A percentile compares a stretch with the other conserved stretches of the same genome.
phyloP scores from a whole-genome alignment of 768 basidiomycete species.

The Arthromyces matolae region DNA sequence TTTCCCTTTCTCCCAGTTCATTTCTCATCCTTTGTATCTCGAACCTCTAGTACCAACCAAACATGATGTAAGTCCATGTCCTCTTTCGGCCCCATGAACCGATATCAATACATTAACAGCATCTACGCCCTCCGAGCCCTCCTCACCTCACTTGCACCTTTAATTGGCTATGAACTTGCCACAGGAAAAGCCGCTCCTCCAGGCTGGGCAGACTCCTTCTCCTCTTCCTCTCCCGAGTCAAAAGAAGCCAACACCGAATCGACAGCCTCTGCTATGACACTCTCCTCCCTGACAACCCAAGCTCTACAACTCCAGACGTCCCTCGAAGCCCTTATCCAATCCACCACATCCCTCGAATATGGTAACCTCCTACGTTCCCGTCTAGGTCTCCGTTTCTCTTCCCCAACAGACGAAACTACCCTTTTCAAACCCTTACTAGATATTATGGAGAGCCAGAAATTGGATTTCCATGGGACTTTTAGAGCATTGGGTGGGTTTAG shows the following conservation, averaged over 20 bases:
- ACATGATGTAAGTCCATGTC: conserved; percentile 60
- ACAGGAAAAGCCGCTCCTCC: conserved; percentile 44
- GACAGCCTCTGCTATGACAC: neutral
- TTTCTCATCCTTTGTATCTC: neutral
- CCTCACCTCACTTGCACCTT: conserved; percentile 72
- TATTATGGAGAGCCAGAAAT: conserved; percentile 62
- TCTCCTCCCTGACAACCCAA: neutral
- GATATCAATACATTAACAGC: conserved; percentile 31
- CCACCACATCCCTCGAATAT: conserved; percentile 57
- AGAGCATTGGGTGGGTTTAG: conserved; percentile 65
- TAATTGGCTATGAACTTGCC: conserved; percentile 80
- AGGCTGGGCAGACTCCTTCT: conserved; percentile 53
- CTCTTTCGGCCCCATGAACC: neutral
- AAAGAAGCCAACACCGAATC: no score
- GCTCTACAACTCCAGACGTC: neutral
- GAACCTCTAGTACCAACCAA: conserved; percentile 59
- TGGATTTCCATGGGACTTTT: conserved; percentile 92
- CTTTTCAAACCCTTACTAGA: conserved; percentile 70
- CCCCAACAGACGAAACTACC: conserved; percentile 53
- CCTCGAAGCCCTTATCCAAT: neutral
- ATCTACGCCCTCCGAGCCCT: conserved; percentile 77
- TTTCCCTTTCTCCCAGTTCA: neutral
- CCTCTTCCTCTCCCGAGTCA: neutral
- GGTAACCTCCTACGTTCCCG: conserved; percentile 70
- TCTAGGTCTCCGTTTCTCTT: conserved; percentile 64